Conservation (phyloP, 2,329 filamentous ascomycete species). For the Fusarium nelsonii region DNA sequence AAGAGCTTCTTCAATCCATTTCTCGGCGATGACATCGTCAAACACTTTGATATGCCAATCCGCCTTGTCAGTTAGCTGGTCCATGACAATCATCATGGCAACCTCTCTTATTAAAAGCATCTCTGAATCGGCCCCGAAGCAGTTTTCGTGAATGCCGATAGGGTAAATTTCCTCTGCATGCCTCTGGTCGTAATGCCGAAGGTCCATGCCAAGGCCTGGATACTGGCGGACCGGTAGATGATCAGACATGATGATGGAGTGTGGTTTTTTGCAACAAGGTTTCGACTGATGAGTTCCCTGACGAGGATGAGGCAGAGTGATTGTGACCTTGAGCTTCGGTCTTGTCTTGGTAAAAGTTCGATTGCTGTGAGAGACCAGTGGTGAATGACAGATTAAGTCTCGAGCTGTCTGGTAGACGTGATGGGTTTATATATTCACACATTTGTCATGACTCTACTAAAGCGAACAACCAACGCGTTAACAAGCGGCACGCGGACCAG, state of each 20-base stretch:
- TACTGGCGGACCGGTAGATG: constrained; percentile 1
- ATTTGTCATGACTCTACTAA: neutral
- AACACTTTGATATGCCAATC: constrained; percentile 46
- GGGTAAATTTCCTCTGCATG: neutral
- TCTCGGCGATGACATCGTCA: constrained; percentile 10
- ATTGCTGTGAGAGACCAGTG: too few species aligned
- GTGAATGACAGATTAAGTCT: neutral
- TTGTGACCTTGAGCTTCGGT: too few species aligned
- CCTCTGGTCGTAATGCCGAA: neutral
- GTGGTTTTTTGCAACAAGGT: neutral
- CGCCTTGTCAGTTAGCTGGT: constrained; percentile 46
- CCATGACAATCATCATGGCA: constrained; percentile 48
- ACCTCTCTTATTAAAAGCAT: constrained; percentile 35
- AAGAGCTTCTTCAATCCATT: constrained; percentile 37
- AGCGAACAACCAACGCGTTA: neutral
- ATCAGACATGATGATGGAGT: neutral
- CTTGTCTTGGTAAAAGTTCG: too few species aligned
- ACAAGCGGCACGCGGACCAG: neutral
- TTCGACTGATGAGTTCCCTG: neutral
- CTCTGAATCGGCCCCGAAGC: neutral
- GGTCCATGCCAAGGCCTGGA: constrained; percentile 18
- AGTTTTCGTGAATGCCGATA: neutral
- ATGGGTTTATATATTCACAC: neutral
- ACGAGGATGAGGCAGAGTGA: neutral
- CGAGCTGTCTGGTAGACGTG: neutral